A percentile compares a stretch with the other conserved stretches of the same genome.
These are phyloP conservation scores for Rutstroemia sp. DNA, from an alignment of 2,329 filamentous ascomycete species.

Conservation along the genomic window DNA sequence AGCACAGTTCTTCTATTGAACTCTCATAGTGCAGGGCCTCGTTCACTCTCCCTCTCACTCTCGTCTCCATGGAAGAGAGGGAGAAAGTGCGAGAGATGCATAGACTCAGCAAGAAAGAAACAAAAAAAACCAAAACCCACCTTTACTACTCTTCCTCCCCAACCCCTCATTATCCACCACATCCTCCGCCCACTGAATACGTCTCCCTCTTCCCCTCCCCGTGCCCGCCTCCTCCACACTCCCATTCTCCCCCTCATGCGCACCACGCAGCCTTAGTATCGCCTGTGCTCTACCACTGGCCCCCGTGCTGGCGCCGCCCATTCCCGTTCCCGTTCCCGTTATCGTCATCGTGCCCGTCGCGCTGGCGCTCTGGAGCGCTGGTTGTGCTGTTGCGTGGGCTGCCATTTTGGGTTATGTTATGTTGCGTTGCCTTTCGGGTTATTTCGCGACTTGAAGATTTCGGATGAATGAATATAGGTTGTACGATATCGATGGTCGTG, in stretches of 20 bases:
- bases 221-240: conserved; percentile 7
- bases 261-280: conserved; percentile 26
- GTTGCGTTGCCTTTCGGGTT: too few species aligned
- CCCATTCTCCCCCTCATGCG: conserved; percentile 7
- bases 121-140: conserved; percentile 35
- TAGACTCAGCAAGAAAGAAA: neutral
- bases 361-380: neutral
- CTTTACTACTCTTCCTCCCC: conserved; percentile 90
- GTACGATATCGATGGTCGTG: too few species aligned
- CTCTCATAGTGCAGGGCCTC: too few species aligned
- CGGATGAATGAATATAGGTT: too few species aligned
- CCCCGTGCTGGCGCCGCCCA: neutral
- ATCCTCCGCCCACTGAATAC: conserved; percentile 86
- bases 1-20: too few species aligned
- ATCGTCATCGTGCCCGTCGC: neutral
- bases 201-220: conserved; percentile 33
- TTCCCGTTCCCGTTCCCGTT: neutral
- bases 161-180: conserved; percentile 94
- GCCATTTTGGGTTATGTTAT: too few species aligned
- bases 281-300: conserved; percentile 9
- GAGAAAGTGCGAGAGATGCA: neutral
- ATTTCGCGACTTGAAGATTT: too few species aligned
- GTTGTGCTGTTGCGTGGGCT: neutral
- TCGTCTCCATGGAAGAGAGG: too few species aligned
- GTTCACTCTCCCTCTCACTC: too few species aligned